Evolutionary conservation across 2,329 filamentous ascomycete genomes (phyloP).

Genomic region (Paraphaeosphaeria sporulosa): DNA sequence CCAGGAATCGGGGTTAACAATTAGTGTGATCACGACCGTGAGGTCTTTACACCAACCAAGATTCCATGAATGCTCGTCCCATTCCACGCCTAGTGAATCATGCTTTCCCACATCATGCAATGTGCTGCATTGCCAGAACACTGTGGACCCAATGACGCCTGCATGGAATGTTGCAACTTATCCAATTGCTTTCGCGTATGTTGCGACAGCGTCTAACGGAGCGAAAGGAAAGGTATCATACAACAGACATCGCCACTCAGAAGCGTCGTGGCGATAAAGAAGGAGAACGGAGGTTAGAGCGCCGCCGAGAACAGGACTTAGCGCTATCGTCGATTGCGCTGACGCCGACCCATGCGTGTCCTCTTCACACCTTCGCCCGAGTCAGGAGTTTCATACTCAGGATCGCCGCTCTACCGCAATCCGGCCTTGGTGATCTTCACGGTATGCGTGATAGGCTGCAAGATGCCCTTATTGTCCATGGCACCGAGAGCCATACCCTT

Average conservation of each 20-base stretch:
- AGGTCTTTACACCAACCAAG: not conserved
- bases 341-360: not conserved
- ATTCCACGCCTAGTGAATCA: not conserved
- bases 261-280: not conserved
- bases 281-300: not conserved
- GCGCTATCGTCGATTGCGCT: not conserved
- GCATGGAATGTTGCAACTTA: not conserved
- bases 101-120: not conserved
- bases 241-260: not conserved
- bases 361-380: not conserved
- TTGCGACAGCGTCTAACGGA: slow-evolving; percentile 1
- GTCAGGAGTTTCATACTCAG: not conserved
- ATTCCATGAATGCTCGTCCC: not conserved
- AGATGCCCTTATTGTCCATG: slow-evolving; percentile 83
- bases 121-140: not conserved
- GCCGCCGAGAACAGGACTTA: not conserved
- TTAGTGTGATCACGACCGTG: not conserved
- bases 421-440: slow-evolving; percentile 89
- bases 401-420: slow-evolving; percentile 51
- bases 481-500: slow-evolving; percentile 85
- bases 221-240: not conserved
- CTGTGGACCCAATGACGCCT: not conserved
- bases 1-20: not conserved
- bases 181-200: not conserved
- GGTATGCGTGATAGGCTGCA: slow-evolving; percentile 84